Percentiles rank a stretch among this genome's conserved stretches.
Evolutionary conservation across 139 green algal genomes (phyloP).

Genomic region (Micractinium sp.): DNA sequence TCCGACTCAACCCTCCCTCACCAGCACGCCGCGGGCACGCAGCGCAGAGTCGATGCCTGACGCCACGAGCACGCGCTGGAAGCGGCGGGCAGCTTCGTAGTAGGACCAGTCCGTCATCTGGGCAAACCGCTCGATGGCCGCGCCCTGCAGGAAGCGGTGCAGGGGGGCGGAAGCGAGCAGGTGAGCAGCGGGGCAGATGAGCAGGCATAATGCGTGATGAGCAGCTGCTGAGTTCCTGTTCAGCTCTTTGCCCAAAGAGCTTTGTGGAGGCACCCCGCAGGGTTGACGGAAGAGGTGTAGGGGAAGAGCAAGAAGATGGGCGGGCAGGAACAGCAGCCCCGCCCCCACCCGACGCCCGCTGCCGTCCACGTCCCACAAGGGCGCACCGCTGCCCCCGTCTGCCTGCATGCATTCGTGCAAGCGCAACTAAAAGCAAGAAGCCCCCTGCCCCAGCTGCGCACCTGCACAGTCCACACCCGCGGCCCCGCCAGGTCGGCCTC

Average conservation of each 20-base stretch:
- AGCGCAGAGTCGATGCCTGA: conserved; percentile 74
- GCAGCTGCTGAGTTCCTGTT: too few species aligned
- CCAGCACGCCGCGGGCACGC: conserved; percentile 45
- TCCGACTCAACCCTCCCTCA: neutral
- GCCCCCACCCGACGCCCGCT: too few species aligned
- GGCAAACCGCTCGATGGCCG: conserved; percentile 83
- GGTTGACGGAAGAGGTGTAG: too few species aligned
- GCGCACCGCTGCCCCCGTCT: too few species aligned
- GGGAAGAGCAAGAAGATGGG: too few species aligned
- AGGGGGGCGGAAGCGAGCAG: neutral
- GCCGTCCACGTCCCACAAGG: too few species aligned
- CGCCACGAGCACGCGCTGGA: conserved; percentile 72
- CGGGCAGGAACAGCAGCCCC: too few species aligned
- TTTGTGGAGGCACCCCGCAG: too few species aligned
- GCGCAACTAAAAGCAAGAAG: too few species aligned
- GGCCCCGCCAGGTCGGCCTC: conserved; percentile 42
- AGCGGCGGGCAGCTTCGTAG: conserved; percentile 85
- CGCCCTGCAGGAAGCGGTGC: conserved; percentile 55
- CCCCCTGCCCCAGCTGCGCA: neutral
- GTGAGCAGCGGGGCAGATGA: neutral
- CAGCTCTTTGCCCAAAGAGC: too few species aligned
- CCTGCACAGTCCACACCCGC: conserved; percentile 46
- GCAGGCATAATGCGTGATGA: neutral
- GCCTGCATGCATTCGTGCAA: too few species aligned
- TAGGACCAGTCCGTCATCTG: conserved; percentile 97